Evolutionary conservation across 352 stramenopile genomes (phyloP).

Genomic region (Thalassiosira exigua): DNA sequence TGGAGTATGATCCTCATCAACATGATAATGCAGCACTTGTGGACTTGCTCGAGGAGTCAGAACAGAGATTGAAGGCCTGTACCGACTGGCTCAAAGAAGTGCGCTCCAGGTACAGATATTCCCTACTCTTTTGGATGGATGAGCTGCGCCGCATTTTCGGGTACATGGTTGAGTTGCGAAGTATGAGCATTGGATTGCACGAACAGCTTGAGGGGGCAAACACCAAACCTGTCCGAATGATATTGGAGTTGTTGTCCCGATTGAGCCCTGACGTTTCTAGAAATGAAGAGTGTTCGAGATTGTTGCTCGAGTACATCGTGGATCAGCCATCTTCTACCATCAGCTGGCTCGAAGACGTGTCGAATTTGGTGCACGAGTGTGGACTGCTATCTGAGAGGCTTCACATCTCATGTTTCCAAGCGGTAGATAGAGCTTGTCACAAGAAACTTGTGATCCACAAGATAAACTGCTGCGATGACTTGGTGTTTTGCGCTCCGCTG

Average conservation of each 20-base stretch:
- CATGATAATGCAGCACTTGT: slow-evolving; percentile 9
- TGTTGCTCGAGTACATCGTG: slow-evolving; percentile 25
- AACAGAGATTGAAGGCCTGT: slow-evolving; percentile 22
- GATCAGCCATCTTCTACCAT: neutral
- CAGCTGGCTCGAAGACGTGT: slow-evolving; percentile 37
- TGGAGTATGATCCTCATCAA: slow-evolving; percentile 17
- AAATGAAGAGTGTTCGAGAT: slow-evolving; percentile 7
- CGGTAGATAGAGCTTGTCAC: slow-evolving; percentile 14
- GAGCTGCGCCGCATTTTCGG: slow-evolving; percentile 37
- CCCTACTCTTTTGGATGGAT: slow-evolving; percentile 52
- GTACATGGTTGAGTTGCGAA: slow-evolving; percentile 17
- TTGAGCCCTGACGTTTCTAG: slow-evolving; percentile 32
- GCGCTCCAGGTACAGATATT: slow-evolving; percentile 34
- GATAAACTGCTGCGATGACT: slow-evolving; percentile 34
- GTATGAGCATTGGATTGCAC: slow-evolving; percentile 7
- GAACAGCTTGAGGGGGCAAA: slow-evolving; percentile 1
- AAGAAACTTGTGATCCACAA: slow-evolving; percentile 51
- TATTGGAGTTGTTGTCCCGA: slow-evolving; percentile 27
- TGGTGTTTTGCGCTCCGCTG: slow-evolving; percentile 28
- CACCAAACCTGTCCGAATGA: slow-evolving; percentile 10
- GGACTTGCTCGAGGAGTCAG: slow-evolving; percentile 24
- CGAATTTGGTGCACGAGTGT: slow-evolving; percentile 38
- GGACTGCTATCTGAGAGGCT: slow-evolving; percentile 36
- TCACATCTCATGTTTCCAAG: slow-evolving; percentile 25
- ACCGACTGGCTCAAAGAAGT: slow-evolving; percentile 35